These are phyloP conservation scores for Podaxis carcinomalis DNA, from an alignment of 768 basidiomycete species.

Conservation along the genomic window DNA sequence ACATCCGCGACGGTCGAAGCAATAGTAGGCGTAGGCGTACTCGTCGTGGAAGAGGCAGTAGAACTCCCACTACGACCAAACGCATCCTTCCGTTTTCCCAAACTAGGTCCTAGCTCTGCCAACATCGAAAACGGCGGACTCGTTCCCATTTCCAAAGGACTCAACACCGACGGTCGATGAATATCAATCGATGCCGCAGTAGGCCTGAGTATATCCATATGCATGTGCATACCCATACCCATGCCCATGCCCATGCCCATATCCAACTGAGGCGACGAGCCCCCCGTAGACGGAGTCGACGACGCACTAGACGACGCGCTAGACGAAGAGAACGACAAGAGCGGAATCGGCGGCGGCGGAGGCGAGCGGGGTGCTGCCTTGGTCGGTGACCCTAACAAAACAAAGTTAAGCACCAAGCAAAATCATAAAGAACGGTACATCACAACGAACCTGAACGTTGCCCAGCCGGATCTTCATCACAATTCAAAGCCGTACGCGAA, in stretches of 20 bases:
- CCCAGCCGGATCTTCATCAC: constrained; percentile 1
- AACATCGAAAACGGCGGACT: constrained; percentile 29
- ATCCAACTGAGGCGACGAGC: not conserved
- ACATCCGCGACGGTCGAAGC: not conserved
- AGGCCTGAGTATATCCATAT: too few species aligned
- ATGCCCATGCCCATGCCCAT: too few species aligned
- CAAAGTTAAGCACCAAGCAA: not conserved
- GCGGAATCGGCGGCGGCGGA: not conserved
- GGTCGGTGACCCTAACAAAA: not conserved
- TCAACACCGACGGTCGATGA: constrained; percentile 6
- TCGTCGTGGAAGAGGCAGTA: too few species aligned
- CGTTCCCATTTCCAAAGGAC: constrained; percentile 20
- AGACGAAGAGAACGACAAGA: not conserved
- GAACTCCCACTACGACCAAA: too few species aligned
- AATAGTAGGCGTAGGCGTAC: not conserved
- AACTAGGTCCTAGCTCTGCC: constrained; percentile 10
- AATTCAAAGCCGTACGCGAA: constrained; percentile 1
- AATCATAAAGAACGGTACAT: not conserved
- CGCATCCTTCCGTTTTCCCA: not conserved
- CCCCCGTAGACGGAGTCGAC: not conserved
- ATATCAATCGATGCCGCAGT: constrained; percentile 5
- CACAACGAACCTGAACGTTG: not conserved
- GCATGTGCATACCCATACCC: too few species aligned
- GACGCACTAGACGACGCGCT: not conserved
- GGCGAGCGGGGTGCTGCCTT: not conserved